A percentile compares a stretch with the other conserved stretches of the same genome.
Conservation (phyloP, 2,329 filamentous ascomycete genomes). For the Fusarium sp. region DNA sequence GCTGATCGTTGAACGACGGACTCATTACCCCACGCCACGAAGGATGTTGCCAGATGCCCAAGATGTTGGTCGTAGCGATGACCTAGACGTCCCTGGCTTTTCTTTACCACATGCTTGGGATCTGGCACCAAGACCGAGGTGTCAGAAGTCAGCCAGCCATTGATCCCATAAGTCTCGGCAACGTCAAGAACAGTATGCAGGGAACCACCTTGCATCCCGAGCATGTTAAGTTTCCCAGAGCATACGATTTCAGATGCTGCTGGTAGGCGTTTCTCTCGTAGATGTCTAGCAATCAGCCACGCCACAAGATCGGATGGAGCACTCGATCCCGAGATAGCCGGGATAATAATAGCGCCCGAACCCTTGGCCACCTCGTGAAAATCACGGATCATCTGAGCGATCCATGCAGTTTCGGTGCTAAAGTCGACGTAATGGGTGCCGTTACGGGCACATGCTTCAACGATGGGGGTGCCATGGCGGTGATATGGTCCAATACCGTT, state of each 20-base stretch:
- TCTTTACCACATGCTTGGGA: neutral
- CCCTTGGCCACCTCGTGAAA: neutral
- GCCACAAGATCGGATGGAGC: neutral
- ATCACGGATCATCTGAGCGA: neutral
- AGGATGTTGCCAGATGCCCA: neutral
- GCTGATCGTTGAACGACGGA: neutral
- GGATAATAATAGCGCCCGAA: neutral
- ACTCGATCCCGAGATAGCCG: neutral
- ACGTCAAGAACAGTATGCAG: constrained; percentile 4
- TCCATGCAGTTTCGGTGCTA: neutral
- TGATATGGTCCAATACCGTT: constrained; percentile 1
- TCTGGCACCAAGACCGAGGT: neutral
- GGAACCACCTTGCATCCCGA: neutral
- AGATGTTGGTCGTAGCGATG: neutral
- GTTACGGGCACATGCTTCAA: neutral
- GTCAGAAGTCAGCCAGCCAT: neutral
- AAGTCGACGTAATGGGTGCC: constrained; percentile 4
- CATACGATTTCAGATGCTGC: neutral
- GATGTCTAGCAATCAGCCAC: neutral
- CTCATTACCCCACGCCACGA: neutral
- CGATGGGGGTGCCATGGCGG: neutral
- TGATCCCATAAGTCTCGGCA: neutral
- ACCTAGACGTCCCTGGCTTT: neutral
- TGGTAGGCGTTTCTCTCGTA: neutral
- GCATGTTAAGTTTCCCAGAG: neutral